phyloP scores from a whole-genome alignment of 331 rosid species.

The Malus hybrid region DNA sequence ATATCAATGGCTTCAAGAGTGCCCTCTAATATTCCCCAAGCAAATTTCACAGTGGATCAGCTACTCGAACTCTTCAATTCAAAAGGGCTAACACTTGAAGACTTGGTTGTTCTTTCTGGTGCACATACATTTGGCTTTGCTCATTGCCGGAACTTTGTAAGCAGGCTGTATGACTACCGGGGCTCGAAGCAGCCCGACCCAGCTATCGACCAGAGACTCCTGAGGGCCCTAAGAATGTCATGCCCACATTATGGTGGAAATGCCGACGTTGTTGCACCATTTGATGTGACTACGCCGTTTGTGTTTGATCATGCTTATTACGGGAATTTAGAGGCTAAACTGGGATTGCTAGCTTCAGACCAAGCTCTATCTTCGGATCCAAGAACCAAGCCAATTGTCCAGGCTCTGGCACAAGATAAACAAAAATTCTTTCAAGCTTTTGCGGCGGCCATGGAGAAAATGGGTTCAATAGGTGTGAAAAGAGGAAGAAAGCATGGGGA shows the following conservation, averaged over 20 bases:
- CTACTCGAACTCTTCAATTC: conserved; percentile 67
- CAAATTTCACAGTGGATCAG: conserved; percentile 69
- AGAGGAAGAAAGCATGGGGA: conserved; percentile 71
- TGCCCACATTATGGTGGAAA: conserved; percentile 76
- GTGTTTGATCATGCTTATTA: conserved; percentile 80
- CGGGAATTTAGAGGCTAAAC: conserved; percentile 48
- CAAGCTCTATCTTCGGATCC: conserved; percentile 65
- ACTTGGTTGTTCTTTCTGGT: conserved; percentile 81
- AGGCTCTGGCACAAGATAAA: conserved; percentile 57
- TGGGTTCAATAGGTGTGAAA: conserved; percentile 63
- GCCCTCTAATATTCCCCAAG: conserved; percentile 55
- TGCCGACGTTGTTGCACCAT: conserved; percentile 60
- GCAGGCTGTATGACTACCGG: conserved; percentile 51
- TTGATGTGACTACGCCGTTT: conserved; percentile 81
- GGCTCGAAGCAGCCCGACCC: conserved; percentile 66
- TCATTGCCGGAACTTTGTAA: conserved; percentile 60
- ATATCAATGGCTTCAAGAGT: conserved; percentile 75
- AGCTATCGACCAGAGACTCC: conserved; percentile 47
- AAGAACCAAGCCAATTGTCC: conserved; percentile 51
- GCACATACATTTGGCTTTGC: conserved; percentile 88
- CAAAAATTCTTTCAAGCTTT: conserved; percentile 66
- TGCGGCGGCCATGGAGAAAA: conserved; percentile 68
- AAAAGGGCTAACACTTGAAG: conserved; percentile 61
- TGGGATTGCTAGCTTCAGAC: conserved; percentile 75
- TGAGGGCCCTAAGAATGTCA: conserved; percentile 54